These are phyloP conservation scores for Quercus dentata DNA, from an alignment of 306 rosid genomes.

Conservation along the genomic window DNA sequence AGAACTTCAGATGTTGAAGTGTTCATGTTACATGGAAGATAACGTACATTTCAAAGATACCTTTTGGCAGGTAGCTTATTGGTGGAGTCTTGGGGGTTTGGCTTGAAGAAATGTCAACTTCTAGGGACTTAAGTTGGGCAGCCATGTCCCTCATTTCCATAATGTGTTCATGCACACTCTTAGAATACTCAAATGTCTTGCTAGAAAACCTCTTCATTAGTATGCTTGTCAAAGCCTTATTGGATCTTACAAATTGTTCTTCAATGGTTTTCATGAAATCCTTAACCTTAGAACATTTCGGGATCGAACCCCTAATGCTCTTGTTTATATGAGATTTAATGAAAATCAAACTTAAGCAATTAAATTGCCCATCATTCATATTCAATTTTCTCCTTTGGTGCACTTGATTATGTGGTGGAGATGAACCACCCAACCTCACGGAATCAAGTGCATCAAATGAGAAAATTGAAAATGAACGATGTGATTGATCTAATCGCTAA, in stretches of 20 bases:
- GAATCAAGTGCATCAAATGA: no score
- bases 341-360: neutral
- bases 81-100: neutral
- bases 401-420: no score
- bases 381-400: no score
- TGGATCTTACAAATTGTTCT: no score
- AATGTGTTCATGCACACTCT: neutral
- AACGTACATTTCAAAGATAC: neutral
- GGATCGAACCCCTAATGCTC: constrained; percentile 1
- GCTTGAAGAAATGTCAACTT: neutral
- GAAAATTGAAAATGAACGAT: no score
- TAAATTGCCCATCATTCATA: neutral
- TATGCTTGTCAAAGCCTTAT: neutral
- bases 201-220: neutral
- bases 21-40: neutral
- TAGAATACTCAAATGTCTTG: neutral
- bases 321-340: neutral
- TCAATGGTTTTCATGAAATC: neutral
- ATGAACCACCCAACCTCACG: no score
- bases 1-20: neutral
- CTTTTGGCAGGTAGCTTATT: neutral
- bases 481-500: no score
- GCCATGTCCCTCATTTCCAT: neutral
- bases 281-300: neutral
- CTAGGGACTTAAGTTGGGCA: neutral